Conservation (phyloP, 2,329 filamentous ascomycete species). For the Verticillium albo-atrum region DNA sequence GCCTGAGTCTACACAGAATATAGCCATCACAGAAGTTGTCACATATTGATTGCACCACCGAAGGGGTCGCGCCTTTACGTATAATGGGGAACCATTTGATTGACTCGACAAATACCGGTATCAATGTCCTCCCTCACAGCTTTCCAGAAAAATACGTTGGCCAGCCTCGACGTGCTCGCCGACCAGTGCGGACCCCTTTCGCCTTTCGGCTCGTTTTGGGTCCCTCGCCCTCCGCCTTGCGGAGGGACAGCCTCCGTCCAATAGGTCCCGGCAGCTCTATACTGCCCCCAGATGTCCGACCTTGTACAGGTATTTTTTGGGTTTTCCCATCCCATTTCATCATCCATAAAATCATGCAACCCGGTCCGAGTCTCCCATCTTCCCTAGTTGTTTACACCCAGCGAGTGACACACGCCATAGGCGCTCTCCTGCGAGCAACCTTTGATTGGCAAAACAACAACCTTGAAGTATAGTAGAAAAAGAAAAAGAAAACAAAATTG, state of each 20-base stretch:
- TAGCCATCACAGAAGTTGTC: too few species aligned
- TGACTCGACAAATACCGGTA: neutral
- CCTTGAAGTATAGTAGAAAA: conserved; percentile 2
- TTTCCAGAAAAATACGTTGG: neutral
- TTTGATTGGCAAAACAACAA: neutral
- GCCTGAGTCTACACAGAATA: too few species aligned
- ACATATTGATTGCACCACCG: too few species aligned
- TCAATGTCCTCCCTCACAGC: neutral
- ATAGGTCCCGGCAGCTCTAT: neutral
- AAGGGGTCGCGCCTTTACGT: too few species aligned
- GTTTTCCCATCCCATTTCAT: conserved; percentile 4
- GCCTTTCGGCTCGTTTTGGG: neutral
- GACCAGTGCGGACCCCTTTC: neutral
- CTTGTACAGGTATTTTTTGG: neutral
- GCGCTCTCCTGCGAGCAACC: conserved; percentile 1
- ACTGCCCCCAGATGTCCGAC: neutral
- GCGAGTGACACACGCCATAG: neutral
- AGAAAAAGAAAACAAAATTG: neutral
- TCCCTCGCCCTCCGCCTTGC: neutral
- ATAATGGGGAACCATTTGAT: neutral
- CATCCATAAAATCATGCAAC: conserved; percentile 12
- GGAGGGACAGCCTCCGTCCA: neutral
- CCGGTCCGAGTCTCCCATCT: neutral
- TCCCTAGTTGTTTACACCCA: neutral
- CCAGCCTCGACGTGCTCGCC: neutral